These are phyloP conservation scores for Podaxis sp. DNA, from an alignment of 768 basidiomycete species.

Conservation along the genomic window DNA sequence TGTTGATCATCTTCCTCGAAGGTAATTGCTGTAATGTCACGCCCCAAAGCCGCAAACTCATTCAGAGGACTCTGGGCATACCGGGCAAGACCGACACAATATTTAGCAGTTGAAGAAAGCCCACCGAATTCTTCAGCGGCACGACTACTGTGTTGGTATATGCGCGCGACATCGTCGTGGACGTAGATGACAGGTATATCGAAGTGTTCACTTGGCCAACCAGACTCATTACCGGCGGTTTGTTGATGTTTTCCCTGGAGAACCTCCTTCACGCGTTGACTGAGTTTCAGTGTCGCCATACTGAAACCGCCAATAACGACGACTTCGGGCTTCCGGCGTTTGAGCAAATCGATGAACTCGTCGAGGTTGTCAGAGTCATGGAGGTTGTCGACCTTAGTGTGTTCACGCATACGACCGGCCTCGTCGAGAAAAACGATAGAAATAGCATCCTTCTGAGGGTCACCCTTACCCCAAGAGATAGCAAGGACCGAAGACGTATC, in stretches of 20 bases:
- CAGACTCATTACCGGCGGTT: slow-evolving; percentile 26
- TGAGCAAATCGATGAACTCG: slow-evolving; percentile 81
- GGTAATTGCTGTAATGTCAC: slow-evolving; percentile 79
- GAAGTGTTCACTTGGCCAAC: slow-evolving; percentile 33
- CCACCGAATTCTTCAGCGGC: slow-evolving; percentile 82
- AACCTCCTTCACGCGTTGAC: slow-evolving; percentile 62
- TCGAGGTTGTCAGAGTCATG: slow-evolving; percentile 64
- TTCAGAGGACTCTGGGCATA: slow-evolving; percentile 93
- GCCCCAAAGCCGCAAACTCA: slow-evolving; percentile 88
- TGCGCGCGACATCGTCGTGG: slow-evolving; percentile 87
- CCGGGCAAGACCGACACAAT: slow-evolving; percentile 91
- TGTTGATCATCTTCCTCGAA: slow-evolving; percentile 88
- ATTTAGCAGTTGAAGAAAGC: slow-evolving; percentile 77
- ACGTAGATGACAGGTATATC: slow-evolving; percentile 80
- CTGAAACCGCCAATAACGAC: slow-evolving; percentile 89
- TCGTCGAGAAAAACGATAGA: slow-evolving; percentile 84
- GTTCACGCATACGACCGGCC: slow-evolving; percentile 87
- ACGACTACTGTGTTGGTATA: slow-evolving; percentile 90
- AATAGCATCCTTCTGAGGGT: slow-evolving; percentile 88
- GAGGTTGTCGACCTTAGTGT: slow-evolving; percentile 86
- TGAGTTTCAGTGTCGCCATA: slow-evolving; percentile 73
- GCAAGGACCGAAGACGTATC: slow-evolving; percentile 83
- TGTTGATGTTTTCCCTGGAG: slow-evolving; percentile 28
- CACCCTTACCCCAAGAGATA: slow-evolving; percentile 93
- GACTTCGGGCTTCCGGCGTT: slow-evolving; percentile 82